phyloP scores from a whole-genome alignment of 768 basidiomycete genomes.

The Psilocybe cubensis region DNA sequence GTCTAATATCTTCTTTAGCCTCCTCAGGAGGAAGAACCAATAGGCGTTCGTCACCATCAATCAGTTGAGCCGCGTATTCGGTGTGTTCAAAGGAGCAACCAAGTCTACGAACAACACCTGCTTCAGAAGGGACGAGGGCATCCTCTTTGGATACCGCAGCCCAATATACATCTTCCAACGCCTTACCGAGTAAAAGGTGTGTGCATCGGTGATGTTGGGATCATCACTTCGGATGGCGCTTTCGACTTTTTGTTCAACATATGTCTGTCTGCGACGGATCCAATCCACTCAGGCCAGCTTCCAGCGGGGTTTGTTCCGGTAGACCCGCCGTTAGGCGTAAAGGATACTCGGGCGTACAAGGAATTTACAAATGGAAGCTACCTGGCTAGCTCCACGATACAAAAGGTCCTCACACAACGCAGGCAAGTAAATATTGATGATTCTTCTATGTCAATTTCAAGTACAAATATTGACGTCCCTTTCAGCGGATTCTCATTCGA shows the following conservation, averaged over 20 bases:
- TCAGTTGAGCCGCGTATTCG: background rate
- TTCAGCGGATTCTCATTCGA: no score
- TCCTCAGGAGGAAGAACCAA: no score
- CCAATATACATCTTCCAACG: slow-evolving; percentile 23
- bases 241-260: slow-evolving; percentile 45
- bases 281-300: slow-evolving; percentile 31
- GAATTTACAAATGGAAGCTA: slow-evolving; percentile 17
- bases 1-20: no score
- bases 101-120: slow-evolving; percentile 24
- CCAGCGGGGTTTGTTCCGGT: slow-evolving; percentile 33
- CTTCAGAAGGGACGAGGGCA: slow-evolving; percentile 31
- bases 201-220: slow-evolving; percentile 42
- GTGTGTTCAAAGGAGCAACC: slow-evolving; percentile 8
- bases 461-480: no score
- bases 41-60: background rate
- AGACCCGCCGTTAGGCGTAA: slow-evolving; percentile 3
- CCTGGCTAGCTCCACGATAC: slow-evolving; percentile 14
- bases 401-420: no score
- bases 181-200: slow-evolving; percentile 30
- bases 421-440: no score
- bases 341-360: slow-evolving; percentile 10
- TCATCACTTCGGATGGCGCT: slow-evolving; percentile 35
- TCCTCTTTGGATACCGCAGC: slow-evolving; percentile 39
- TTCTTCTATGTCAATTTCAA: no score
- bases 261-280: slow-evolving; percentile 30